Evolutionary conservation across 768 basidiomycete genomes (phyloP), one percentile per base, ranked within the genome.

Genomic region (Leucosporidium scottii): DNA sequence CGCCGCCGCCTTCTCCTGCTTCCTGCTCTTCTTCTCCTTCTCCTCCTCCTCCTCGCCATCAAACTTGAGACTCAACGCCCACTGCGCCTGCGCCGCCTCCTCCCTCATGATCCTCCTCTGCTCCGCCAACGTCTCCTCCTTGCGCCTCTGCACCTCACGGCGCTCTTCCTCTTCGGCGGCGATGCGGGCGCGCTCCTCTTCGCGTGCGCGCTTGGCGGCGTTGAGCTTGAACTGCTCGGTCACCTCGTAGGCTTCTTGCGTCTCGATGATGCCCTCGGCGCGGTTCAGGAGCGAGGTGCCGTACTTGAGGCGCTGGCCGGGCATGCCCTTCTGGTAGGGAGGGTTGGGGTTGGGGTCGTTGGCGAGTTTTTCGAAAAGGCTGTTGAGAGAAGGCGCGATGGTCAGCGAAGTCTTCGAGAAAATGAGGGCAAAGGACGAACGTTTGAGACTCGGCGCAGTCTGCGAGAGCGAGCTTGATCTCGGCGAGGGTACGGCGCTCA

Each of bases 231-330:
- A 73, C 54, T 69, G 60, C 60, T 72, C 76, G 23, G 65, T 64
- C 55, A 57, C 51, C 65, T 78, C 77, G 67, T 73, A 77, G 20
- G 64, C 73, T 25, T 57, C 54, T 55, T 78, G 77, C 27, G 56
- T 56, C 12, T 65, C 67, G 30, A 70, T 30, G 39, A 91, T 80
- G 51, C 89, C 90, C 17, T 90, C 88, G 3, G 85, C 87, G 61
- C 86, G 86, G 64, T 89, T 83, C 62, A 94, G 77, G 82, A 98
- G 86, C 74, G 83, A 87, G 68, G 90, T 88, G 18, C 93, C 92
- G 74, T 97, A 99, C 77, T 88, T 88, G 49, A 86, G 83, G 54
- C 96, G 86, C 73, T 94, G 89, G 72, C 92, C 88, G 0, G 93
- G 91, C 56, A 97, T 83, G 58, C 94, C 92, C 15, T 84, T 82